phyloP scores from a whole-genome alignment of 2,329 filamentous ascomycete genomes.

The Neofusicoccum umdonicola region DNA sequence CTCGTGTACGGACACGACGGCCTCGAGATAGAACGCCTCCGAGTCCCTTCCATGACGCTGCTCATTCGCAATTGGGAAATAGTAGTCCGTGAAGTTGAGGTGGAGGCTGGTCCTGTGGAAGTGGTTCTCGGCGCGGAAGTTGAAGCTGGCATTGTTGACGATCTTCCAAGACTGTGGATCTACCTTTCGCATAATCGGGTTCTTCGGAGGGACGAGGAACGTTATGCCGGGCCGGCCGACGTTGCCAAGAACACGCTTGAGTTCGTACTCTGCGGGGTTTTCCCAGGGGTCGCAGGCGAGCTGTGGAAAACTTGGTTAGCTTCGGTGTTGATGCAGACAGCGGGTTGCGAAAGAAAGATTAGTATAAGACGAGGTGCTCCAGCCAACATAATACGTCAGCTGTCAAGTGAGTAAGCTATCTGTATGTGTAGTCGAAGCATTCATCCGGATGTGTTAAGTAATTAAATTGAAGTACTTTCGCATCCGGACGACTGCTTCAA shows the following conservation, averaged over 20 bases:
- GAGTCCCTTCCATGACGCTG: neutral
- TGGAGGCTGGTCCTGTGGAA: neutral
- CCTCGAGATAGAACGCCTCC: neutral
- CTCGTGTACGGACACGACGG: neutral
- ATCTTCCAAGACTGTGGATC: neutral
- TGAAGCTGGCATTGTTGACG: neutral
- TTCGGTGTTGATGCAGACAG: neutral
- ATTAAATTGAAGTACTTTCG: too few species aligned
- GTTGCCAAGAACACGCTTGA: neutral
- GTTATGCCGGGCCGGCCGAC: neutral
- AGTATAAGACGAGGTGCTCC: too few species aligned
- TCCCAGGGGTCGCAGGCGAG: neutral
- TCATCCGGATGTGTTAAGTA: too few species aligned
- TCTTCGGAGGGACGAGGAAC: neutral
- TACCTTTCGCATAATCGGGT: neutral
- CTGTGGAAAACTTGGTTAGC: neutral
- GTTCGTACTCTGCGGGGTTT: neutral
- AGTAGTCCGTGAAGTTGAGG: neutral
- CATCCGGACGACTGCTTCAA: too few species aligned
- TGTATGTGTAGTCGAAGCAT: too few species aligned
- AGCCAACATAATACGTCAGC: too few species aligned
- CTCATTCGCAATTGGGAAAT: neutral
- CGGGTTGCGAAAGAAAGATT: too few species aligned
- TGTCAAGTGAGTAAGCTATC: too few species aligned
- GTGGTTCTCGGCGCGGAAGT: neutral